These are phyloP conservation scores for Apiotrichum laibachii DNA, from an alignment of 1,284 basidiomycete genomes.

Conservation along the genomic window DNA sequence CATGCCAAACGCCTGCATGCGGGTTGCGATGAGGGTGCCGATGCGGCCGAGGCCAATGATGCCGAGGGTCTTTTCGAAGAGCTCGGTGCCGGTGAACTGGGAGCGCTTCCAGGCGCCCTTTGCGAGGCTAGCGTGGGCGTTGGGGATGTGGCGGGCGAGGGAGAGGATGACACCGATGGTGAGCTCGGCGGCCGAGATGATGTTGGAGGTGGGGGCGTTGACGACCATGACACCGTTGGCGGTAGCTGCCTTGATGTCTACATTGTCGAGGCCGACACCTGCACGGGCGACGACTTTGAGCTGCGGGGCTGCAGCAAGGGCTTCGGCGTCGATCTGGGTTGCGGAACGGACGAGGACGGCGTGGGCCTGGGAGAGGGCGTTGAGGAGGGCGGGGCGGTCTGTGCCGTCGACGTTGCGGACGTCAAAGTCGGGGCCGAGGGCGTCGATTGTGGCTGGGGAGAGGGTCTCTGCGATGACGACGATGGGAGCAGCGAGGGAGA, in stretches of 20 bases:
- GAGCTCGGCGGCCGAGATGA: slow-evolving; percentile 19
- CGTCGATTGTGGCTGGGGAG: slow-evolving; percentile 5
- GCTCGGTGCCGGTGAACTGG: slow-evolving; percentile 9
- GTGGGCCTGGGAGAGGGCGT: not conserved
- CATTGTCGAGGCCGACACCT: slow-evolving; percentile 19
- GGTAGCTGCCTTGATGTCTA: slow-evolving; percentile 16
- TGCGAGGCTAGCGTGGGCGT: slow-evolving; percentile 7
- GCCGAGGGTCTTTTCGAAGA: slow-evolving; percentile 17
- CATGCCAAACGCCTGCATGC: slow-evolving; percentile 24
- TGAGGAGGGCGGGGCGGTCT: slow-evolving; percentile 6
- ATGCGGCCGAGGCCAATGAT: slow-evolving; percentile 25
- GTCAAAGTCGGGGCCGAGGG: slow-evolving; percentile 7
- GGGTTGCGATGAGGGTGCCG: slow-evolving; percentile 21
- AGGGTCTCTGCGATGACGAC: slow-evolving; percentile 14
- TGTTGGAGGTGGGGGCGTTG: slow-evolving; percentile 19
- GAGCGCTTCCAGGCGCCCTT: slow-evolving; percentile 7
- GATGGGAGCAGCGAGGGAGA: not conserved
- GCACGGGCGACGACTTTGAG: slow-evolving; percentile 17
- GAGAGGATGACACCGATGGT: slow-evolving; percentile 12
- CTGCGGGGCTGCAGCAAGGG: slow-evolving; percentile 1
- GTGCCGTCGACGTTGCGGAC: slow-evolving; percentile 12
- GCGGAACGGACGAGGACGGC: slow-evolving; percentile 10
- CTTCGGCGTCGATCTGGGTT: slow-evolving; percentile 11
- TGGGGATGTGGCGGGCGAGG: slow-evolving; percentile 16
- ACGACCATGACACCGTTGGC: slow-evolving; percentile 16